phyloP scores from a whole-genome alignment of 2,329 filamentous ascomycete genomes.

The Neopestalotiopsis rosae region DNA sequence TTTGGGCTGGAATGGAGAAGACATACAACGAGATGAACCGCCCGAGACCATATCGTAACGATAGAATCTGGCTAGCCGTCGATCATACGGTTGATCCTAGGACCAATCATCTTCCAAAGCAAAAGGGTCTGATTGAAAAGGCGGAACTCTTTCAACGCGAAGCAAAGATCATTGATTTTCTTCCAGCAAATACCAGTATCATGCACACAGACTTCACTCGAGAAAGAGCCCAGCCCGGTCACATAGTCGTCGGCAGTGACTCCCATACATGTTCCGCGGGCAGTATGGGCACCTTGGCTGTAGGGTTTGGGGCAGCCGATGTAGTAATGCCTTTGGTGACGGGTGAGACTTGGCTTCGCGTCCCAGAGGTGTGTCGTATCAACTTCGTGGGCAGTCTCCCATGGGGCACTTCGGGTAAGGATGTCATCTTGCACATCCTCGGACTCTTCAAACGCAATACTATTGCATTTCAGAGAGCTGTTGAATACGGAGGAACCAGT shows the following conservation, averaged over 20 bases:
- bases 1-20: conserved; percentile 46
- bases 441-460: conserved; percentile 50
- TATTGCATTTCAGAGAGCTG: conserved; percentile 46
- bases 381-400: conserved; percentile 40
- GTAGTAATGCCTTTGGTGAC: conserved; percentile 49
- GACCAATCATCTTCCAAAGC: conserved; percentile 38
- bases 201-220: conserved; percentile 53
- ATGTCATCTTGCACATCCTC: conserved; percentile 50
- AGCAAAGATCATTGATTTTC: conserved; percentile 48
- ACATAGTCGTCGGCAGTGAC: conserved; percentile 48
- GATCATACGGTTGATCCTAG: conserved; percentile 55
- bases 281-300: conserved; percentile 43
- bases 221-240: conserved; percentile 49
- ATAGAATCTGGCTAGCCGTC: conserved; percentile 54
- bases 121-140: conserved; percentile 41
- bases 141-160: conserved; percentile 41
- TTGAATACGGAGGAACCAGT: conserved; percentile 50
- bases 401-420: conserved; percentile 48
- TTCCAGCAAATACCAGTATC: conserved; percentile 40
- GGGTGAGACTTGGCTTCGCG: conserved; percentile 51
- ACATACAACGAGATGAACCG: conserved; percentile 42
- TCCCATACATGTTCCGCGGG: conserved; percentile 53
- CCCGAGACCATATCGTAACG: conserved; percentile 51
- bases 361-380: conserved; percentile 48
- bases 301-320: conserved; percentile 51